phyloP scores from a whole-genome alignment of 371 early-diverging fungal genomes.

The Mortierella sp. region DNA sequence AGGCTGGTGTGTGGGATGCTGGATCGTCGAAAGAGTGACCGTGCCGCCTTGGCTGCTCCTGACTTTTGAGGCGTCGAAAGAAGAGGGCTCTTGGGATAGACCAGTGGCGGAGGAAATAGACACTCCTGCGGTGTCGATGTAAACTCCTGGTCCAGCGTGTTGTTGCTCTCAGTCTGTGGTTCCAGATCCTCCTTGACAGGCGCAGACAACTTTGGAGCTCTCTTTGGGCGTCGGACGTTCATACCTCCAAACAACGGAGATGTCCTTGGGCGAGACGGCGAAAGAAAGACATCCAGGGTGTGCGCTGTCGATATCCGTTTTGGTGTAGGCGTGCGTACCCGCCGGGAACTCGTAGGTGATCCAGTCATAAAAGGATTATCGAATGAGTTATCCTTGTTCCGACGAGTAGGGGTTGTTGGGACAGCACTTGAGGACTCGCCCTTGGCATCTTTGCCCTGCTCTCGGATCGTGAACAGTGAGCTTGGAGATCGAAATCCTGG shows the following conservation, averaged over 20 bases:
- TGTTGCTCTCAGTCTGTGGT: not conserved
- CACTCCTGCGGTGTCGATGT: not conserved
- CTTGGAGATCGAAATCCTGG: slow-evolving; percentile 28
- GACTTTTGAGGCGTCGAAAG: slow-evolving; percentile 35
- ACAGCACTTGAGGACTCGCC: not conserved
- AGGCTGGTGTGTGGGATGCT: slow-evolving; percentile 13
- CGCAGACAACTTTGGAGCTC: not conserved
- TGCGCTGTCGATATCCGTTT: slow-evolving; percentile 10
- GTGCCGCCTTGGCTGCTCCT: slow-evolving; percentile 37
- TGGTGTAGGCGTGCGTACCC: slow-evolving; percentile 21
- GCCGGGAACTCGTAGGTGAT: not conserved
- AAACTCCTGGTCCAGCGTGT: not conserved
- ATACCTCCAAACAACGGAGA: slow-evolving; percentile 53
- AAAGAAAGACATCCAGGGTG: slow-evolving; percentile 20
- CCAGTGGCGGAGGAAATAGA: not conserved
- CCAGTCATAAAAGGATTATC: not conserved
- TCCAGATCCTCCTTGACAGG: slow-evolving; percentile 34
- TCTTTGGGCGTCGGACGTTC: slow-evolving; percentile 34
- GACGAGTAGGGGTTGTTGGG: not conserved
- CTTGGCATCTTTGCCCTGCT: not conserved
- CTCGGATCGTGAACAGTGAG: slow-evolving; percentile 21
- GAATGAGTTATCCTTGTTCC: not conserved
- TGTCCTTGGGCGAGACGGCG: slow-evolving; percentile 29
- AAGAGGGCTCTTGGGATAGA: slow-evolving; percentile 18
- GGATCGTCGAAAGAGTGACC: slow-evolving; percentile 35